A percentile compares a stretch with the other conserved stretches of the same genome.
Conservation (phyloP, 1,139 yeast species). For the Schwanniomyces etchellsii region DNA sequence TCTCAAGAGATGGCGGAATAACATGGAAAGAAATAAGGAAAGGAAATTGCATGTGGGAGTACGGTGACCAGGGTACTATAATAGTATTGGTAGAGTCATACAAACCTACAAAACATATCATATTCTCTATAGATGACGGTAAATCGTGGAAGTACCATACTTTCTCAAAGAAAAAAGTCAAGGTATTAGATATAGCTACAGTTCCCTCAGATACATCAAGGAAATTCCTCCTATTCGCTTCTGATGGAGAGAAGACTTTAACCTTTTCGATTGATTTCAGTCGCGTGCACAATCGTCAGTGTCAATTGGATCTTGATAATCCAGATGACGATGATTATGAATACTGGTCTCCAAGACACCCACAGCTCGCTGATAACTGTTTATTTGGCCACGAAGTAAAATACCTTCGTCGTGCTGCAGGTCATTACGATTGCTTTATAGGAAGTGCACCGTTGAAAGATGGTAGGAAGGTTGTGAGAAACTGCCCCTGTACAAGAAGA, state of each 20-base stretch:
- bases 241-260: conserved; percentile 13
- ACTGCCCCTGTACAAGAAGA: conserved; percentile 79
- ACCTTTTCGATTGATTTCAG: conserved; percentile 67
- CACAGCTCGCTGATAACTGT: conserved; percentile 57
- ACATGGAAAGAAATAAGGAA: conserved; percentile 77
- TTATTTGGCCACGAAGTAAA: conserved; percentile 83
- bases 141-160: conserved; percentile 62
- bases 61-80: conserved; percentile 90
- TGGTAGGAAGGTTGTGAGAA: conserved; percentile 52
- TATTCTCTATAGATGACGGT: conserved; percentile 79
- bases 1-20: conserved; percentile 84
- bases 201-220: conserved; percentile 87
- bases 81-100: conserved; percentile 62
- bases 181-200: conserved; percentile 72
- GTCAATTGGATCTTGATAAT: conserved; percentile 58
- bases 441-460: conserved; percentile 69
- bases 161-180: conserved; percentile 54
- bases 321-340: conserved; percentile 70
- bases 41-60: conserved; percentile 88
- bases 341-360: conserved; percentile 76
- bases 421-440: conserved; percentile 65
- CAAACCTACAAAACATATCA: conserved; percentile 51
- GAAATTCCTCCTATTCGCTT: conserved; percentile 45
- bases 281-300: conserved; percentile 59
- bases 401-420: conserved; percentile 66